Conservation (phyloP, 495 filamentous ascomycete genomes). For the Aspergillus cavernicola region DNA sequence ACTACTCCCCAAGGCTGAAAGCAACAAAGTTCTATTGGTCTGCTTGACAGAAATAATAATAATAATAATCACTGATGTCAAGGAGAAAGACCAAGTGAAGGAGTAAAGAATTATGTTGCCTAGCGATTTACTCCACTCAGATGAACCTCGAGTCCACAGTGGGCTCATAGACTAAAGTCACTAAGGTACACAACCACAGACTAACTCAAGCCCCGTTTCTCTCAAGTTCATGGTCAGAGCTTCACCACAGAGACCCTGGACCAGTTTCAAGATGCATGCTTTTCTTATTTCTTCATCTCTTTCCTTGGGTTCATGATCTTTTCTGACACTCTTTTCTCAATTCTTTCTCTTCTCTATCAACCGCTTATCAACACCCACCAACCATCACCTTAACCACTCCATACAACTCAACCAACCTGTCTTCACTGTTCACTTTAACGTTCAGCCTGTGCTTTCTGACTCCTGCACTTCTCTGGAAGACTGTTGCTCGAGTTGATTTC, state of each 20-base stretch:
- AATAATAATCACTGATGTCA: too few species aligned
- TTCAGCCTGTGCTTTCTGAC: conserved; percentile 2
- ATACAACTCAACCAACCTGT: conserved; percentile 8
- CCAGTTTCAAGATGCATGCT: conserved; percentile 25
- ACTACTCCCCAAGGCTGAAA: background rate
- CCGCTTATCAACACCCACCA: too few species aligned
- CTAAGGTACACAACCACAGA: conserved; percentile 1
- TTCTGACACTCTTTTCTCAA: background rate
- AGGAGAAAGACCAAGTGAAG: conserved; percentile 3
- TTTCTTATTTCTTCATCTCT: conserved; percentile 13
- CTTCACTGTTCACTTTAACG: background rate
- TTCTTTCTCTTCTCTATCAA: background rate
- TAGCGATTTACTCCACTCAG: conserved; percentile 16
- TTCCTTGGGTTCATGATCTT: background rate
- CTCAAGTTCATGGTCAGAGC: conserved; percentile 21
- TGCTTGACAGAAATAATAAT: background rate
- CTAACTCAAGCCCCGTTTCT: conserved; percentile 4
- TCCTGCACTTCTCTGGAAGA: conserved; percentile 26
- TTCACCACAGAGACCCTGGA: conserved; percentile 27
- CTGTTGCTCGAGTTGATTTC: conserved; percentile 11
- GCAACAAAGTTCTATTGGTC: background rate
- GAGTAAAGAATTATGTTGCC: conserved; percentile 23
- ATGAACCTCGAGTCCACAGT: conserved; percentile 16
- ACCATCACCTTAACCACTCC: background rate
- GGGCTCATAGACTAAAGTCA: conserved; percentile 8